Evolutionary conservation across 75 land plant genomes (phyloP), one percentile per base, ranked within the genome.

Genomic region (Pinus tabuliformis): DNA sequence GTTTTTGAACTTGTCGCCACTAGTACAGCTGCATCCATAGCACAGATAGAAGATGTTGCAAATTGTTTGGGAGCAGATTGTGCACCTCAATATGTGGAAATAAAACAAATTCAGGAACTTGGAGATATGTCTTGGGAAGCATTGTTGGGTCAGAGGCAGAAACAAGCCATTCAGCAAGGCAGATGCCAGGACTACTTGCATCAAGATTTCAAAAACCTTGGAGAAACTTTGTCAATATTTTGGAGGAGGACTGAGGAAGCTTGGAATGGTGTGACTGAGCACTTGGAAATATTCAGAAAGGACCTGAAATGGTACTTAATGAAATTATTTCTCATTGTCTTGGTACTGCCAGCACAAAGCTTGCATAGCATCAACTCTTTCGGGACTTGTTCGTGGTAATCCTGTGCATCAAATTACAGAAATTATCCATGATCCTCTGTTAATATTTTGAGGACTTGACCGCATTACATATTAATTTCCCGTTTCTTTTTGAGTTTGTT

Each of bases 1-100:
- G 30, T 30, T n/a, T n/a, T n/a, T n/a, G n/a, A n/a, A n/a, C n/a
- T n/a, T n/a, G n/a, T n/a, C n/a, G 82, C 93, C 22, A 68, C 68
- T 57, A 82, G 85, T 49, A 92, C 98, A 59, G 93, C 99, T 28
- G 75, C 18, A 13, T 65, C 86, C 17, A 91, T 96, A 33, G 80
- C 83, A n/a, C n/a, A n/a, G n/a, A 87, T 93, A 22, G 97, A 96
- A 83, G 96, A 91, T 73, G 98, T 96, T 78, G 98, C 98, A 56
- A 92, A 93, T 80, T 91, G 96, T 78, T 82, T 93, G 83, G 96
- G 92, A 57, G 98, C 90, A 45, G 90, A 93, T 70, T 91, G 92
- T 81, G 75, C 82, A 56, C 94, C 97, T 42, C 87, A 94, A 49
- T 86, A 96, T 81, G 94, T 93, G 72, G 94, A 89, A 61, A 76